Conservation (phyloP, 139 green algal species). For the Raphidocelis subcapitata region DNA sequence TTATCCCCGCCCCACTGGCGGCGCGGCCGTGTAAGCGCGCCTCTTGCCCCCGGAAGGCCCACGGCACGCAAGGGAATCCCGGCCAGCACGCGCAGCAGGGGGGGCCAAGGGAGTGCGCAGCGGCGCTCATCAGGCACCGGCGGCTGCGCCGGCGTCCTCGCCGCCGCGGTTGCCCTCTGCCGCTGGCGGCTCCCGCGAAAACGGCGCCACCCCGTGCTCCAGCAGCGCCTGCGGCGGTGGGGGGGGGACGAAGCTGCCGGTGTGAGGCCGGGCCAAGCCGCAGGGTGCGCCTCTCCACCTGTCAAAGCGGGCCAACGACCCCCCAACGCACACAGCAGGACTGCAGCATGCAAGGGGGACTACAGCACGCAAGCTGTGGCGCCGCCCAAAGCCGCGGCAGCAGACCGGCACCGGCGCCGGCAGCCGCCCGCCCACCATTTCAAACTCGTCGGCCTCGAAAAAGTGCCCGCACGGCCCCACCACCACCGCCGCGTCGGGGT, state of each 20-base stretch:
- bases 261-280: not conserved
- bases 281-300: not conserved
- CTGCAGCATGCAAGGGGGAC: too few species aligned
- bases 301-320: not conserved
- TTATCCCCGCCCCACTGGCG: too few species aligned
- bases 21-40: too few species aligned
- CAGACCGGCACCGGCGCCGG: not conserved
- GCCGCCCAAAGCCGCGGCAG: not conserved
- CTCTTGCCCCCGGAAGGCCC: too few species aligned
- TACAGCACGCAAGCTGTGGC: too few species aligned
- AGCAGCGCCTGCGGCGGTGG: constrained; percentile 28
- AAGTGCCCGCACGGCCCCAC: constrained; percentile 70
- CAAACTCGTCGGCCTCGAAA: constrained; percentile 80
- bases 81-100: too few species aligned
- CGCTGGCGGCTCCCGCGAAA: constrained; percentile 30
- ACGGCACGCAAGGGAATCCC: too few species aligned
- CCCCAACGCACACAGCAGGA: not conserved
- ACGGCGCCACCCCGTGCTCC: constrained; percentile 43
- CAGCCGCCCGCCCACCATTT: constrained; percentile 48
- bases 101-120: too few species aligned
- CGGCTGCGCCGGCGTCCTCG: too few species aligned
- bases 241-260: too few species aligned
- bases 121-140: too few species aligned
- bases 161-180: too few species aligned
- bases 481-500: constrained; percentile 61